Conservation (phyloP, 352 stramenopile species). For the Peronosclerospora sorghi region DNA sequence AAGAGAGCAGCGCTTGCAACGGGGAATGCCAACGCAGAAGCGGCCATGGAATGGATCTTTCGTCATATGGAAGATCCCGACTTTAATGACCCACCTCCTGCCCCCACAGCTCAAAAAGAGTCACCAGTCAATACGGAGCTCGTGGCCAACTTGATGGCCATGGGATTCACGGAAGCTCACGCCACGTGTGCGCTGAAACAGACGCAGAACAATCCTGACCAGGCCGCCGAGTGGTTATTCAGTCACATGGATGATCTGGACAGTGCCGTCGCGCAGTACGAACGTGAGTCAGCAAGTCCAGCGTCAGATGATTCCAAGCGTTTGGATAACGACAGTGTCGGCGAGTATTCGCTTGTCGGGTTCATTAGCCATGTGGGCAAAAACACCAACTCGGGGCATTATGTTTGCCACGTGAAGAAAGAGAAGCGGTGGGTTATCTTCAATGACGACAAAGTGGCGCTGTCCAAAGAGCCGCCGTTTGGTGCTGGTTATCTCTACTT, state of each 20-base stretch:
- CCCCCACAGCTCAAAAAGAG: conserved; percentile 16
- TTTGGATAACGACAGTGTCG: conserved; percentile 35
- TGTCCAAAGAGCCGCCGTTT: conserved; percentile 90
- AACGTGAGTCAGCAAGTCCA: conserved; percentile 21
- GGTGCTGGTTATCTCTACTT: conserved; percentile 96
- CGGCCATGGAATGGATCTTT: conserved; percentile 97
- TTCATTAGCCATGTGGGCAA: conserved; percentile 98
- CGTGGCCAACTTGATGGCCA: conserved; percentile 54
- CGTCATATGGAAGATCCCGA: conserved; percentile 96
- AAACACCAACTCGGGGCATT: conserved; percentile 96
- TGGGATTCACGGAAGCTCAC: conserved; percentile 87
- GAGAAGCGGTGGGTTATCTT: conserved; percentile 96
- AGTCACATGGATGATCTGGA: conserved; percentile 95
- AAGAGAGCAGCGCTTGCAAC: conserved; percentile 91
- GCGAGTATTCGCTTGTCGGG: conserved; percentile 92
- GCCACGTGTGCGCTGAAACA: conserved; percentile 89
- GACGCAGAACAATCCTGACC: conserved; percentile 85
- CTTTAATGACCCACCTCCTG: conserved; percentile 89
- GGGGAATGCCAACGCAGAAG: conserved; percentile 85
- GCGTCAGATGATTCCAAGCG: conserved; percentile 21
- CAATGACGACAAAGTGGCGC: conserved; percentile 97
- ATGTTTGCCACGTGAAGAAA: conserved; percentile 97
- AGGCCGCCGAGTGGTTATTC: conserved; percentile 97
- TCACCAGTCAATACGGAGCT: conserved; percentile 63
- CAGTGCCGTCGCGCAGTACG: conserved; percentile 77